Evolutionary conservation across 768 basidiomycete genomes (phyloP), one percentile per base, ranked within the genome.

Genomic region (Rhodotorula diobovata): DNA sequence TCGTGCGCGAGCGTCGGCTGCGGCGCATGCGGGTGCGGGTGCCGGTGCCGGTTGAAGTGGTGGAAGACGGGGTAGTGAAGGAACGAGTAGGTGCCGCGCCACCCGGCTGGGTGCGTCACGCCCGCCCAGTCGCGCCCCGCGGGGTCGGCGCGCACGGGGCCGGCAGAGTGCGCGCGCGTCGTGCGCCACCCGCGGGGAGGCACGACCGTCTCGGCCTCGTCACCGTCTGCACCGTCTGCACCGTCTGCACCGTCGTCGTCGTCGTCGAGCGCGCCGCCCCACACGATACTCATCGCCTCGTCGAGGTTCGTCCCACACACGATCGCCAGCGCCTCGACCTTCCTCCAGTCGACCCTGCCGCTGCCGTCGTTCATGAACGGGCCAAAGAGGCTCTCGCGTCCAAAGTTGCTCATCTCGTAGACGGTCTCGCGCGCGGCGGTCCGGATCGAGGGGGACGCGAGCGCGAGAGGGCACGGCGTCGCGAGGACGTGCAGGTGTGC

Each of bases 111-210:
- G 21, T 35, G 37, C 41, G 66, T 62, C 12, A 71, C n/a, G 12
- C 70, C 70, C 2, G 70, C 65, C 70, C 70, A 71, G 61, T 71
- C 66, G 28, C 70, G 46, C 21, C 25, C 23, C 6, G 54, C 65
- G 10, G 28, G 4, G 7, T 62, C 60, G 35, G 45, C 18, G 46
- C 48, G 21, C 6, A 14, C 41, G 14, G 57, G 20, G 2, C 58
- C 32, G 4, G 70, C 70, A 2, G 61, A 59, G 32, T 18, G 55
- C 0, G 39, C 20, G 11, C 70, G 25, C 25, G 70, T 71, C 21
- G 56, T 32, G 1, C 2, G 4, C 70, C 70, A 71, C 1, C 65
- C 70, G 0, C 11, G 11, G 12, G 70, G 70, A 34, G 55, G 32
- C 16, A 62, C 28, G n/a, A 34, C 43, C 30, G 70, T 59, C 11